phyloP scores from a whole-genome alignment of 192 early-diverging fungal genomes.

The Backusella psychrophila region DNA sequence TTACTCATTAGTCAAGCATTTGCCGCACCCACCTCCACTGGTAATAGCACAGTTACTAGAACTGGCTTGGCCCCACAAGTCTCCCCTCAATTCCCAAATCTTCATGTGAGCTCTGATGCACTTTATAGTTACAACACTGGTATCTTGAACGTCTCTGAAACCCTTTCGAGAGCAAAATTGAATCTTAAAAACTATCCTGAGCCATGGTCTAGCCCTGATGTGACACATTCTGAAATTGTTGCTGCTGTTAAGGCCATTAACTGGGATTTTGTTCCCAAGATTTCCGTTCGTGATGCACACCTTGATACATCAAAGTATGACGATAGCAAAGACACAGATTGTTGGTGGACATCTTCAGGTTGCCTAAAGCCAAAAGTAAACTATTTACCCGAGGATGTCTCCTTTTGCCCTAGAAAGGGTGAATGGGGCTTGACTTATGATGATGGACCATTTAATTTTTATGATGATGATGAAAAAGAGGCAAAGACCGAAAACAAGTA shows the following conservation, averaged over 20 bases:
- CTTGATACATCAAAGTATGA: slow-evolving; percentile 6
- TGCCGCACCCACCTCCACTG: background rate
- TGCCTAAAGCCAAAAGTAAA: slow-evolving; percentile 9
- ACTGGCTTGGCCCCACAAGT: slow-evolving; percentile 19
- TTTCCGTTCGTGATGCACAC: slow-evolving; percentile 4
- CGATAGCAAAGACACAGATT: slow-evolving; percentile 4
- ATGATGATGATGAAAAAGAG: background rate
- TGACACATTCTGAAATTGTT: slow-evolving; percentile 33
- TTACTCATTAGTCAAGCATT: background rate
- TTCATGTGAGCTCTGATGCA: slow-evolving; percentile 21
- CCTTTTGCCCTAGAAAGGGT: slow-evolving; percentile 12
- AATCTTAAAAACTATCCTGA: slow-evolving; percentile 30
- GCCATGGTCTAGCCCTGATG: slow-evolving; percentile 25
- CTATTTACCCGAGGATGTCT: slow-evolving; percentile 11
- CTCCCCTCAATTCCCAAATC: background rate
- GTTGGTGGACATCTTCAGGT: slow-evolving; percentile 19
- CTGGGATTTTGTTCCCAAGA: slow-evolving; percentile 33
- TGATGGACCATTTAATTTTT: slow-evolving; percentile 23
- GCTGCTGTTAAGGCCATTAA: slow-evolving; percentile 42
- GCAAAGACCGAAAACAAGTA: slow-evolving; percentile 3
- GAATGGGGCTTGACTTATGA: slow-evolving; percentile 28
- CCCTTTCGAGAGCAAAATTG: slow-evolving; percentile 6
- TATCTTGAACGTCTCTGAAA: background rate
- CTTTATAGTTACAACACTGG: slow-evolving; percentile 15
- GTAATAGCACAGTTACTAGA: background rate